Percentiles rank a stretch among this genome's conserved stretches.
phyloP scores from a whole-genome alignment of 2,329 filamentous ascomycete genomes.

The Colletotrichum camelliae region DNA sequence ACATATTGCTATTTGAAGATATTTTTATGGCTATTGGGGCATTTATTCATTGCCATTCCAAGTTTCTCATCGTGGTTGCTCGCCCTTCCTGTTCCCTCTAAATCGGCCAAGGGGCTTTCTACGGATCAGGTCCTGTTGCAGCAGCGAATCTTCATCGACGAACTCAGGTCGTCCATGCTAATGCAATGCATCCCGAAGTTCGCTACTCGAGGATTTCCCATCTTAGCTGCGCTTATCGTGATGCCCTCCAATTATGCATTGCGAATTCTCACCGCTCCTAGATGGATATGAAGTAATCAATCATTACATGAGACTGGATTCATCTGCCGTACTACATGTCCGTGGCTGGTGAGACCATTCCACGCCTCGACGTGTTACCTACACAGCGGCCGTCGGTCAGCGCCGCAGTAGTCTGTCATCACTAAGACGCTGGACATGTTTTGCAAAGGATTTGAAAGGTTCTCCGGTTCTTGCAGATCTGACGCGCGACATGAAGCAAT shows the following conservation, averaged over 20 bases:
- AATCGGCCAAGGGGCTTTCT: too few relatives aligned
- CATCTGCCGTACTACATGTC: rapidly evolving
- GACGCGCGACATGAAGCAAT: background rate
- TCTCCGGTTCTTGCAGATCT: background rate
- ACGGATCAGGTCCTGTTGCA: too few relatives aligned
- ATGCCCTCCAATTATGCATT: too few relatives aligned
- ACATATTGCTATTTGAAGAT: background rate
- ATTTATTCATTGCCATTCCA: background rate
- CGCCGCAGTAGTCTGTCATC: background rate
- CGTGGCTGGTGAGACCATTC: background rate
- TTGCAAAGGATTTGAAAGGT: background rate
- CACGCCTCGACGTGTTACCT: background rate
- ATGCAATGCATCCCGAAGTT: too few relatives aligned
- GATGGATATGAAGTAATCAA: too few relatives aligned
- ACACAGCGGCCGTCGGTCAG: background rate
- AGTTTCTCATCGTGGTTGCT: too few relatives aligned
- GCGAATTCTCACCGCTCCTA: too few relatives aligned
- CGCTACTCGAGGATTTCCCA: too few relatives aligned
- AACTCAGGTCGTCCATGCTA: too few relatives aligned
- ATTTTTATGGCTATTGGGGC: constrained; percentile 25
- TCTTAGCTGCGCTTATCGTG: too few relatives aligned
- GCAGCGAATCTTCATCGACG: too few relatives aligned
- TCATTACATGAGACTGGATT: background rate
- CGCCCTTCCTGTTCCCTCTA: too few relatives aligned
- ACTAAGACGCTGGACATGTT: background rate